phyloP scores from a whole-genome alignment of 345 rosid species.

The Aquilaria yunnanensis region DNA sequence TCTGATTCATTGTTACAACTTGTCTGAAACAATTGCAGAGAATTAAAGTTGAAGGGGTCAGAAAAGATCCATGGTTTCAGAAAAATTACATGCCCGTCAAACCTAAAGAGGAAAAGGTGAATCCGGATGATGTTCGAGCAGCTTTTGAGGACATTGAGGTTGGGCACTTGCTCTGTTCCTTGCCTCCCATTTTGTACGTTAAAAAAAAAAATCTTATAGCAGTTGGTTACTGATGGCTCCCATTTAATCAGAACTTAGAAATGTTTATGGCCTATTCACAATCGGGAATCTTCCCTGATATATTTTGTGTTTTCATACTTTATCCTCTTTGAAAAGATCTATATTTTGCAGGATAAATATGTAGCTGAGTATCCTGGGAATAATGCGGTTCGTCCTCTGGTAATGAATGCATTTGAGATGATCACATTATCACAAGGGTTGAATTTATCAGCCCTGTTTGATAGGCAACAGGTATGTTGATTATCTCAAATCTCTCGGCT shows the following conservation, averaged over 20 bases:
- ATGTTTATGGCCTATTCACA: neutral
- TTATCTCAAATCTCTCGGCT: slow-evolving; percentile 1
- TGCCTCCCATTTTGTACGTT: slow-evolving; percentile 7
- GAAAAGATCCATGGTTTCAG: slow-evolving; percentile 61
- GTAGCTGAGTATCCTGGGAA: slow-evolving; percentile 49
- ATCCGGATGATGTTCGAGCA: slow-evolving; percentile 69
- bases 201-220: slow-evolving; percentile 1
- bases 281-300: neutral
- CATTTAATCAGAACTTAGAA: neutral
- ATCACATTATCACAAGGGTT: slow-evolving; percentile 93
- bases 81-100: slow-evolving; percentile 50
- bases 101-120: slow-evolving; percentile 51
- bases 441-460: slow-evolving; percentile 88
- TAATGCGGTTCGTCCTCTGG: slow-evolving; percentile 50
- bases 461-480: slow-evolving; percentile 63
- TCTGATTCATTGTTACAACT: slow-evolving; percentile 9
- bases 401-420: slow-evolving; percentile 98
- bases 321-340: slow-evolving; percentile 15
- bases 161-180: slow-evolving; percentile 13
- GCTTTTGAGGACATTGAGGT: slow-evolving; percentile 91
- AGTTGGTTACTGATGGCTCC: neutral
- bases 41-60: slow-evolving; percentile 50
- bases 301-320: neutral
- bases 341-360: slow-evolving; percentile 51
- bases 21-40: slow-evolving; percentile 56